Percentiles rank a stretch among this genome's conserved stretches.
Evolutionary conservation across 805 yeast species (phyloP).

Genomic region (Metschnikowia continentalis): DNA sequence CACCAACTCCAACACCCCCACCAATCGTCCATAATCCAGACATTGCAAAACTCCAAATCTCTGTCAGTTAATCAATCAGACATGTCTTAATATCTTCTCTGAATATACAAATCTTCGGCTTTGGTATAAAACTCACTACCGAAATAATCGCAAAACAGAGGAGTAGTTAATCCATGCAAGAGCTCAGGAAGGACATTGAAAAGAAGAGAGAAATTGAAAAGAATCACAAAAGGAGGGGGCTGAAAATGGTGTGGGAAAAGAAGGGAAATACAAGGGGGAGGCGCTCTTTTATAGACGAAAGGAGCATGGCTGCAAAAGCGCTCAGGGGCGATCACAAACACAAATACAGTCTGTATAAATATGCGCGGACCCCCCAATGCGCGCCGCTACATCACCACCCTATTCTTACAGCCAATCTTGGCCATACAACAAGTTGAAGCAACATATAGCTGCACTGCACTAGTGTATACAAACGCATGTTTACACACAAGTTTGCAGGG

Average conservation of each 20-base stretch:
- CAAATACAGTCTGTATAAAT: not conserved
- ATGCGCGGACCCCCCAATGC: not conserved
- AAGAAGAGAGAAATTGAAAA: not conserved
- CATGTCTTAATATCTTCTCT: too few relatives aligned
- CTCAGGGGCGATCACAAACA: not conserved
- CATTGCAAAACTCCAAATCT: too few relatives aligned
- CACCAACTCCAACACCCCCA: too few relatives aligned
- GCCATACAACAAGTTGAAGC: not conserved
- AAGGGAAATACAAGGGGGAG: not conserved
- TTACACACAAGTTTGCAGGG: not conserved
- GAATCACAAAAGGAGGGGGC: not conserved
- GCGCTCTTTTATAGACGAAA: not conserved
- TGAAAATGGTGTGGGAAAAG: too few relatives aligned
- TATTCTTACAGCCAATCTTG: not conserved
- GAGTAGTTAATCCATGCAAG: not conserved
- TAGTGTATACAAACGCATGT: not conserved
- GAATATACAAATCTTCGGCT: too few relatives aligned
- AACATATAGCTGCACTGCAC: not conserved
- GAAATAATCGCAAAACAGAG: not conserved
- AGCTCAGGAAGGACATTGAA: not conserved
- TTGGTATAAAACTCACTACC: not conserved
- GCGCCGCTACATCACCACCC: not conserved
- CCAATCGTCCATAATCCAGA: too few relatives aligned
- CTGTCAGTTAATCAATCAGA: too few relatives aligned
- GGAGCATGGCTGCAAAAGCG: slow-evolving; percentile 3